Conservation (phyloP, 345 rosid species). For the Melaleuca quinquenervia region DNA sequence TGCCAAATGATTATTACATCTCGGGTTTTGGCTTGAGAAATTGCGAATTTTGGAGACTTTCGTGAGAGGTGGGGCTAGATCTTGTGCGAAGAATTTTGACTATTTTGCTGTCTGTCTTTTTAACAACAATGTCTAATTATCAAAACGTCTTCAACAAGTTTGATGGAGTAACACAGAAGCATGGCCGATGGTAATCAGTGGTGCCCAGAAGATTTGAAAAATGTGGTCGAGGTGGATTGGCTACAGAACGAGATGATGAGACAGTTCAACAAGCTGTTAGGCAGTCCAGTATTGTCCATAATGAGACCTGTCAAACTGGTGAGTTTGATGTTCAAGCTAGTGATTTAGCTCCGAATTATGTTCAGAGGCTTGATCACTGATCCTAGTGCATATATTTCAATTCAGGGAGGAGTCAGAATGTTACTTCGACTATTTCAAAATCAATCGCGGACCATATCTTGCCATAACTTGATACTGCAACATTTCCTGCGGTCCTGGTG, state of each 20-base stretch:
- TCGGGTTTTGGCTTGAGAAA: neutral
- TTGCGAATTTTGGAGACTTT: neutral
- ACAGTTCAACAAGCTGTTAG: neutral
- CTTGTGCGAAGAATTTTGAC: neutral
- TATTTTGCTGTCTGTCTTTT: neutral
- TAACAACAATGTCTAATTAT: accelerated
- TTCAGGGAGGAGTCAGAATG: neutral
- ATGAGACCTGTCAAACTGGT: neutral
- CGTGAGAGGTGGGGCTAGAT: neutral
- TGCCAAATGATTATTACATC: neutral
- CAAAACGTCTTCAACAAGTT: neutral
- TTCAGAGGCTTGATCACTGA: neutral
- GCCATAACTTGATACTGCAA: neutral
- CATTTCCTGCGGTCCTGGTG: neutral
- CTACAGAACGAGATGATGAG: neutral
- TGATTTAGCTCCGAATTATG: neutral
- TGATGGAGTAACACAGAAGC: neutral
- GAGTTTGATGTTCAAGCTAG: neutral
- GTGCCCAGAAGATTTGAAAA: neutral
- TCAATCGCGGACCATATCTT: neutral
- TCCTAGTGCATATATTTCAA: neutral
- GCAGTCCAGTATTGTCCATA: no score
- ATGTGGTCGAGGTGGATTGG: neutral
- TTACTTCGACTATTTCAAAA: neutral
- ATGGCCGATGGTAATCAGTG: neutral